Evolutionary conservation across 495 filamentous ascomycete species (phyloP).

Genomic region (Xylaria palmicola): DNA sequence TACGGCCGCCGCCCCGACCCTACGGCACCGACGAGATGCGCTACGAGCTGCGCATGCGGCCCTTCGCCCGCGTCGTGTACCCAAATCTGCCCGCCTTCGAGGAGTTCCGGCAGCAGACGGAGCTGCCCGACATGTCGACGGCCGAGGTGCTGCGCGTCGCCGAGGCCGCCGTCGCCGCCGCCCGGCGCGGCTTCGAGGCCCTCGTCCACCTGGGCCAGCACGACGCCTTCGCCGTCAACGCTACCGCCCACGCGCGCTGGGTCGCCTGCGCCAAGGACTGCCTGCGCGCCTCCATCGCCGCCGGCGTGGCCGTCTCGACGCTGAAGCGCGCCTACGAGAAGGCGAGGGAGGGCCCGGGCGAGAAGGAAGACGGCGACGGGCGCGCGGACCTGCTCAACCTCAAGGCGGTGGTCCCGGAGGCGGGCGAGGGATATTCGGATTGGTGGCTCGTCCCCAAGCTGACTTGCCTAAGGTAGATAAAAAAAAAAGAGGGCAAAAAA

Average conservation of each 20-base stretch:
- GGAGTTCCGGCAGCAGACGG: constrained; percentile 49
- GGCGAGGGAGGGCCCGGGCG: background rate
- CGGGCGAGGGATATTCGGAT: constrained; percentile 62
- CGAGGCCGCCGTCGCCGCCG: constrained; percentile 55
- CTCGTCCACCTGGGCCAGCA: constrained; percentile 48
- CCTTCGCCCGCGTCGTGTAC: constrained; percentile 67
- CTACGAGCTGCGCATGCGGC: constrained; percentile 89
- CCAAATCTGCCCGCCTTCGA: constrained; percentile 70
- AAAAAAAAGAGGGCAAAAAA: background rate
- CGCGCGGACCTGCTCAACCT: constrained; percentile 28
- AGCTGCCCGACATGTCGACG: constrained; percentile 37
- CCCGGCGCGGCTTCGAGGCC: constrained; percentile 64
- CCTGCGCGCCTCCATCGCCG: constrained; percentile 64
- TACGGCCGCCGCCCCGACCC: constrained; percentile 60
- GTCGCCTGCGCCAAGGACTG: constrained; percentile 54
- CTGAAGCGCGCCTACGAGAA: constrained; percentile 48
- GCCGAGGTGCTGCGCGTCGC: constrained; percentile 58
- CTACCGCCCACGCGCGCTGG: constrained; percentile 60
- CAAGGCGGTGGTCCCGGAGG: constrained; percentile 56
- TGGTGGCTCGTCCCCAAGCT: constrained; percentile 80
- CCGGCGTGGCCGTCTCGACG: constrained; percentile 60
- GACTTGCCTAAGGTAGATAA: background rate
- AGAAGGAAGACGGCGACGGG: background rate
- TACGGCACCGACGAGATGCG: constrained; percentile 70
- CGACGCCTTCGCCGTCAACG: constrained; percentile 47